Base-by-base conservation (phyloP, 306 rosid species). In the Vicia faba region DNA sequence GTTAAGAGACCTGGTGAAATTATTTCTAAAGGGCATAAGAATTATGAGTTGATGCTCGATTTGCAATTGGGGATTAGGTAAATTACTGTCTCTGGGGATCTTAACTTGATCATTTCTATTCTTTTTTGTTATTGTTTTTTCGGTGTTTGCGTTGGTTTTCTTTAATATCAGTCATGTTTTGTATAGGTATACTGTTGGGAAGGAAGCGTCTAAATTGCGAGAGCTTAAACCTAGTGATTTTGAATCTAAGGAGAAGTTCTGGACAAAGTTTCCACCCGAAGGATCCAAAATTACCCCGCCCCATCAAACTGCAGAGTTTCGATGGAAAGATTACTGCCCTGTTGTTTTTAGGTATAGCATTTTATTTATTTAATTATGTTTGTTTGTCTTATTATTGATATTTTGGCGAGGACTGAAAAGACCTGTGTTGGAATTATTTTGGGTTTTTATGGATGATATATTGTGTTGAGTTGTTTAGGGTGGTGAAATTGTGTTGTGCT, bases 31-130 rank as follows among this genome's bases (percentile, higher is more conserved):
- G 99, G 99, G 16, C 97, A 95, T 56, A 95, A 88, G 86, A 88
- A 88, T 69, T 95, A 95, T 66, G 99, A 95, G 13, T 83, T 95
- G 81, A 95, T 91, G 96, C 99, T 95, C 68, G 91, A 88, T 85
- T 83, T 95, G 64, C 99, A 95, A 50, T 76, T 85, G 75, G 99
- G 99, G 13, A 95, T 95, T 43, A 95, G 99, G 99, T 91, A 79
- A 61, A 53, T 11, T 3, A 53, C 8, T 23, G 2, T 49, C 28
- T 16, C 23, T 23, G 9, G 4, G 23, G 5, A 0, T 23, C 25
- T 23, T 23, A 23, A 5, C 16, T 59, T 33, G 9, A 16, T 0
- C 15, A 59, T 15, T 20, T 28, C 41, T 10, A 11, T 28, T 29
- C 35, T 11, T 23, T 23, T 57, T 5, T 56, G 33, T 26, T 25